These are phyloP conservation scores for Vaccinium corymbosum DNA, from an alignment of 148 eudicot species.

Conservation along the genomic window DNA sequence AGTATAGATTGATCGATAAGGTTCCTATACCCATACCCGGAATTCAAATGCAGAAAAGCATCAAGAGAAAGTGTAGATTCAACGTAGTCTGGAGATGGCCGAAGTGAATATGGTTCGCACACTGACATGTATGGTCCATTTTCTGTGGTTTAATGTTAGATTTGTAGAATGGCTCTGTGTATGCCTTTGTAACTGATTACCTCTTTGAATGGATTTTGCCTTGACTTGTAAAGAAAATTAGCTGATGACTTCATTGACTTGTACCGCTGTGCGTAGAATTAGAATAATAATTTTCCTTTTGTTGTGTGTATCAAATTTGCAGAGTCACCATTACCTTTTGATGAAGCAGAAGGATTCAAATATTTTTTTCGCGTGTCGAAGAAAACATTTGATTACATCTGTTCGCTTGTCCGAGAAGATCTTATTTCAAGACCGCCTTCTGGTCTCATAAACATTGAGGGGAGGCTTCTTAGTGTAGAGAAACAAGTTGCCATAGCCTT, in stretches of 20 bases:
- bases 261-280: not conserved
- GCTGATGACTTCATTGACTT: not conserved
- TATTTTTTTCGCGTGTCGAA: constrained; percentile 87
- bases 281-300: not conserved
- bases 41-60: not conserved
- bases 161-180: not conserved
- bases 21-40: not conserved
- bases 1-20: not conserved
- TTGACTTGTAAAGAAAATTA: not conserved
- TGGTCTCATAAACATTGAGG: constrained; percentile 95
- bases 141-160: not conserved
- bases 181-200: constrained; percentile 4
- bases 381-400: constrained; percentile 81
- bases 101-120: too few relatives aligned
- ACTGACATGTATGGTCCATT: not conserved
- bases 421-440: constrained; percentile 95
- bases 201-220: not conserved
- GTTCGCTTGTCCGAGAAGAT: constrained; percentile 87
- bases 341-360: constrained; percentile 84
- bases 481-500: constrained; percentile 97
- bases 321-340: constrained; percentile 53
- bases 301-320: constrained; percentile 19
- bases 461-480: constrained; percentile 95
- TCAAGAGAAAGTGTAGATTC: not conserved
- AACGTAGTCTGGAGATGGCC: not conserved